Conservation (phyloP, 192 early-diverging fungal genomes). For the Ambispora gerdemannii region DNA sequence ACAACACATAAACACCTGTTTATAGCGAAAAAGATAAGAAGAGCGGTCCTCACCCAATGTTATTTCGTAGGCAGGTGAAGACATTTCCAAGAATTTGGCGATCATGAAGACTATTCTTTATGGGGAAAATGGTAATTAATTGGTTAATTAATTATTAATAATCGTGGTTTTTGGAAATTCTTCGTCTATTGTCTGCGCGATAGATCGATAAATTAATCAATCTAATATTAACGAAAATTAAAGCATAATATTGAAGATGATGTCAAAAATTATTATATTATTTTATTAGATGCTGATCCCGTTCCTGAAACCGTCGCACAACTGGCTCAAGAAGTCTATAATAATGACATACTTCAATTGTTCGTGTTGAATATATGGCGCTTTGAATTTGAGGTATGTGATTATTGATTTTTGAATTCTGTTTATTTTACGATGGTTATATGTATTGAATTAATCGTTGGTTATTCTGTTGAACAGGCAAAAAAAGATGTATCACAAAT, state of each 20-base stretch:
- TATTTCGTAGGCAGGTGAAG: constrained; percentile 83
- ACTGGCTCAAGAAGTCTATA: constrained; percentile 94
- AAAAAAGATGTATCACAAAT: constrained; percentile 98
- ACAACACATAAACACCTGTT: not conserved
- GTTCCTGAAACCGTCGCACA: constrained; percentile 88
- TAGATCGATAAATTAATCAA: too few relatives aligned
- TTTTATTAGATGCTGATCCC: constrained; percentile 69
- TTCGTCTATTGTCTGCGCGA: too few relatives aligned
- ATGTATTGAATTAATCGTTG: too few relatives aligned
- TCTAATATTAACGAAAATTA: too few relatives aligned
- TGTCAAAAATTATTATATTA: too few relatives aligned
- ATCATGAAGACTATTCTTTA: constrained; percentile 92
- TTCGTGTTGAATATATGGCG: constrained; percentile 85
- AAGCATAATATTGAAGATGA: too few relatives aligned
- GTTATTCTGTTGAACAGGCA: too few relatives aligned
- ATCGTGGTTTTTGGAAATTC: too few relatives aligned
- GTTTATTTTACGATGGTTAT: too few relatives aligned
- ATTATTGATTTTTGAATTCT: too few relatives aligned
- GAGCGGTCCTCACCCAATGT: constrained; percentile 21
- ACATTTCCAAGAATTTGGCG: constrained; percentile 92
- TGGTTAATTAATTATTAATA: too few relatives aligned
- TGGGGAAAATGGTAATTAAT: constrained; percentile 79
- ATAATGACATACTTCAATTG: constrained; percentile 82
- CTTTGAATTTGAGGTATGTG: constrained; percentile 85
- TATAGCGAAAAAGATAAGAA: constrained; percentile 28